phyloP scores from a whole-genome alignment of 768 basidiomycete genomes.

The Russula olivacea region DNA sequence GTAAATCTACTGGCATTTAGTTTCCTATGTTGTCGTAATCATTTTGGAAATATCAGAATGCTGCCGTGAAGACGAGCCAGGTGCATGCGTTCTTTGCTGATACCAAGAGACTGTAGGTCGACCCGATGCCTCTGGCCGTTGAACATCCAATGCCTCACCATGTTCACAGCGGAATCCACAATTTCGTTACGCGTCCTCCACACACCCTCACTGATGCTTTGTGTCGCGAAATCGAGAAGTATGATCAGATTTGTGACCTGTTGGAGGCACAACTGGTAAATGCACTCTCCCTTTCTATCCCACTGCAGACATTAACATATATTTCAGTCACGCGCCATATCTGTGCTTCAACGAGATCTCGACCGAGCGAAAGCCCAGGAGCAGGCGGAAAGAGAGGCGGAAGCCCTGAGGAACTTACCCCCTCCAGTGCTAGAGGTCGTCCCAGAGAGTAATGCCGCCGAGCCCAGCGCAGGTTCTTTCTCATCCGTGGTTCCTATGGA shows the following conservation, averaged over 20 bases:
- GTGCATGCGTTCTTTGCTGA: conserved; percentile 36
- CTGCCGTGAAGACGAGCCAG: conserved; percentile 37
- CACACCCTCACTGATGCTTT: conserved; percentile 57
- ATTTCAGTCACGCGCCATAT: conserved; percentile 59
- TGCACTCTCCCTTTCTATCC: conserved; percentile 6
- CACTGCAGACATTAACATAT: background rate
- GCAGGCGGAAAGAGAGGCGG: conserved; percentile 34
- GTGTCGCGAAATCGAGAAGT: conserved; percentile 70
- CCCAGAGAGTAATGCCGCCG: background rate
- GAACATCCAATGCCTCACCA: background rate
- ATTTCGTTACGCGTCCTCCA: conserved; percentile 56
- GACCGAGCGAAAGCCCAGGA: conserved; percentile 43
- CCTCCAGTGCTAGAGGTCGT: conserved; percentile 26
- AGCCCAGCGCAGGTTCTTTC: background rate
- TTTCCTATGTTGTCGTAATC: background rate
- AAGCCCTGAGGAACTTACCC: conserved; percentile 31
- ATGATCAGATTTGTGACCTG: conserved; percentile 72
- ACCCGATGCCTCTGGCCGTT: background rate
- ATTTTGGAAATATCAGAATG: conserved; percentile 37
- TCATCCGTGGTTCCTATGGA: conserved; percentile 9
- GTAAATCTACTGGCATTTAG: conserved; percentile 6
- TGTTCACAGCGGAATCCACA: conserved; percentile 47
- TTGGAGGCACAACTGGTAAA: conserved; percentile 68
- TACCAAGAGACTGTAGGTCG: conserved; percentile 55
- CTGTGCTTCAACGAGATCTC: conserved; percentile 65